Evolutionary conservation across 208 protist genomes (phyloP).

Genomic region (Leishmania braziliensis): DNA sequence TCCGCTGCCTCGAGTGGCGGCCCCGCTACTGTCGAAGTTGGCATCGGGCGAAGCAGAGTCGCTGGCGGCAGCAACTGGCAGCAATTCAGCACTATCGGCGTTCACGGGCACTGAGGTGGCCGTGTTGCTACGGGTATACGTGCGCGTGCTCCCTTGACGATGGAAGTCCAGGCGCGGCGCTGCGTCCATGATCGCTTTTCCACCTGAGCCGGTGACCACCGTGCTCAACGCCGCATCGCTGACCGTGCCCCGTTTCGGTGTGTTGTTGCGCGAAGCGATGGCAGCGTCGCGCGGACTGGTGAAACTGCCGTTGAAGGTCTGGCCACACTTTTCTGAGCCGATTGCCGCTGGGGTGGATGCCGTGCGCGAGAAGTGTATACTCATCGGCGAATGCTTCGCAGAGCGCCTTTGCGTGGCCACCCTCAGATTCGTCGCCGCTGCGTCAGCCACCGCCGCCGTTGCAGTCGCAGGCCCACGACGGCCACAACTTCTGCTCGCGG

Average conservation of each 20-base stretch:
- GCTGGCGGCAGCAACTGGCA: not conserved
- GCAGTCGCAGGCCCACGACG: not conserved
- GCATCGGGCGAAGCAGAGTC: not conserved
- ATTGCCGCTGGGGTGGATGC: conserved; percentile 17
- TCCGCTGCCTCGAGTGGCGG: not conserved
- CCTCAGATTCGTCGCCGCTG: not conserved
- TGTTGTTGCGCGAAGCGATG: conserved; percentile 3
- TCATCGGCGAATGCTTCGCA: conserved; percentile 27
- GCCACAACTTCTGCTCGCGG: no score
- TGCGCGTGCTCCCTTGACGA: conserved; percentile 26
- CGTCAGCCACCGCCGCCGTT: not conserved
- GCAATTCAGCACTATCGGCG: not conserved
- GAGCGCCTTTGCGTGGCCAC: conserved; percentile 4
- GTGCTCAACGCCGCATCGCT: not conserved
- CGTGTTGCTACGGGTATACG: conserved; percentile 31
- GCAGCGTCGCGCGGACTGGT: not conserved
- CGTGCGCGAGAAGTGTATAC: conserved; percentile 22
- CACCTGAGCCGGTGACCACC: not conserved
- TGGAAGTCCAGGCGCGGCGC: conserved; percentile 42
- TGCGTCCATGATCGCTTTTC: conserved; percentile 28
- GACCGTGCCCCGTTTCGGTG: not conserved
- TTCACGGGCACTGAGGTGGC: conserved; percentile 3
- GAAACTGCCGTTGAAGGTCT: not conserved
- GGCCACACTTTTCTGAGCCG: not conserved
- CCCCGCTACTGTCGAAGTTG: not conserved